These are phyloP conservation scores for Aspergillus terreus DNA, from an alignment of 2,329 filamentous ascomycete species.

Conservation along the genomic window DNA sequence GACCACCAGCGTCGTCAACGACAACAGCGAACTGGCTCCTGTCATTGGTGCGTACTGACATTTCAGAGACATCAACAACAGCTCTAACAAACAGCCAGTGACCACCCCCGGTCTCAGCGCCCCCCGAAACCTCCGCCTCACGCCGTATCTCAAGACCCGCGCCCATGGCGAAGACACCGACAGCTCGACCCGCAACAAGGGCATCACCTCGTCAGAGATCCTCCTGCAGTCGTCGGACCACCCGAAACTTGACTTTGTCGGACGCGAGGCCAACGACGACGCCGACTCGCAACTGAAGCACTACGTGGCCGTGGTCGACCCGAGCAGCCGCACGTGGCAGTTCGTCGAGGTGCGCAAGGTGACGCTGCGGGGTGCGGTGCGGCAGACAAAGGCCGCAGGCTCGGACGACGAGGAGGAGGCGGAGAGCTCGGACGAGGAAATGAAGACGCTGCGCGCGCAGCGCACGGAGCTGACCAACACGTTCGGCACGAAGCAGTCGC, in stretches of 20 bases:
- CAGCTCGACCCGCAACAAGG: slow-evolving; percentile 28
- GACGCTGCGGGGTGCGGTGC: slow-evolving; percentile 49
- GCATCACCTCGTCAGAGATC: slow-evolving; percentile 45
- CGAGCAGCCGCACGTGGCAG: slow-evolving; percentile 49
- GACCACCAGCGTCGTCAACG: slow-evolving; percentile 45
- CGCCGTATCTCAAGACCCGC: slow-evolving; percentile 50
- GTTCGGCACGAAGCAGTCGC: slow-evolving; percentile 50
- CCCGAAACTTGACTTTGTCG: slow-evolving; percentile 57
- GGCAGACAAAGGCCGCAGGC: slow-evolving; percentile 25
- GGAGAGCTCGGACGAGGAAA: slow-evolving; percentile 25
- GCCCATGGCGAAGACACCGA: slow-evolving; percentile 28
- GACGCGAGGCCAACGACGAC: slow-evolving; percentile 47
- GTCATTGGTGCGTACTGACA: slow-evolving; percentile 45
- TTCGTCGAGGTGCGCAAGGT: slow-evolving; percentile 54
- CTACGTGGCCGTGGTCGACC: slow-evolving; percentile 60
- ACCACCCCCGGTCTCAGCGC: slow-evolving; percentile 33
- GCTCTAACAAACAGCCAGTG: slow-evolving; percentile 18
- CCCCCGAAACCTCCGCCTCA: slow-evolving; percentile 28
- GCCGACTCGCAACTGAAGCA: slow-evolving; percentile 54
- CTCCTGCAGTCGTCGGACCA: slow-evolving; percentile 61
- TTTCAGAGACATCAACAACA: slow-evolving; percentile 28
- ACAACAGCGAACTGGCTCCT: slow-evolving; percentile 46
- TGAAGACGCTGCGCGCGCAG: slow-evolving; percentile 37
- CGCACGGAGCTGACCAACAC: slow-evolving; percentile 44
- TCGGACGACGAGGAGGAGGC: slow-evolving; percentile 19